A percentile compares a stretch with the other conserved stretches of the same genome.
phyloP scores from a whole-genome alignment of 768 basidiomycete species.

The Lepiota venenata region DNA sequence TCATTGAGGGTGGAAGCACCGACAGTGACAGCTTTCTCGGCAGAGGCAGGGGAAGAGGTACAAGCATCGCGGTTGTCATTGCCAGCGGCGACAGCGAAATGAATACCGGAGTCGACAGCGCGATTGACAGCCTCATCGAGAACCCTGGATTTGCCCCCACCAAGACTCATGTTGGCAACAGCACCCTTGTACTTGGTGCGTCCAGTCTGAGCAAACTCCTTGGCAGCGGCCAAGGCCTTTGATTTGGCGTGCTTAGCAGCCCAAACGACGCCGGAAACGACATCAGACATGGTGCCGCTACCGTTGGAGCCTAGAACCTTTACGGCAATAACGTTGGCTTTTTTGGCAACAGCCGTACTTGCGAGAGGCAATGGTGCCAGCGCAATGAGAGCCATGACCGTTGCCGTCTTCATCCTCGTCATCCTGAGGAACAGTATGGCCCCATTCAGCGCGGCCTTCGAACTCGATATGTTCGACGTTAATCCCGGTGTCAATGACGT shows the following conservation, averaged over 20 bases:
- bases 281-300: slow-evolving; percentile 93
- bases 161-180: slow-evolving; percentile 96
- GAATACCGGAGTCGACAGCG: slow-evolving; percentile 81
- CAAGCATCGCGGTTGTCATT: slow-evolving; percentile 91
- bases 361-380: slow-evolving; percentile 91
- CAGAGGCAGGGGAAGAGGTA: slow-evolving; percentile 86
- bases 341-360: slow-evolving; percentile 97
- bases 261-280: slow-evolving; percentile 84
- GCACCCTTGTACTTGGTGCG: slow-evolving; percentile 89
- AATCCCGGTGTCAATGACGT: slow-evolving; percentile 88
- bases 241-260: slow-evolving; percentile 52
- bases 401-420: slow-evolving; percentile 90
- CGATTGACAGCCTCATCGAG: slow-evolving; percentile 84
- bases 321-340: slow-evolving; percentile 84
- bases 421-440: slow-evolving; percentile 82
- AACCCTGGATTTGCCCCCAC: slow-evolving; percentile 87
- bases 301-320: slow-evolving; percentile 95
- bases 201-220: slow-evolving; percentile 69
- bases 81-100: slow-evolving; percentile 97
- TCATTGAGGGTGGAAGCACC: slow-evolving; percentile 85
- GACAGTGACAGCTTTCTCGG: slow-evolving; percentile 90
- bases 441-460: slow-evolving; percentile 88
- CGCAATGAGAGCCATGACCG: slow-evolving; percentile 94
- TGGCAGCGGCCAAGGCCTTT: slow-evolving; percentile 58
- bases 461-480: slow-evolving; percentile 84